phyloP scores from a whole-genome alignment of 108 stramenopile genomes.

The Fistulifera solaris region DNA sequence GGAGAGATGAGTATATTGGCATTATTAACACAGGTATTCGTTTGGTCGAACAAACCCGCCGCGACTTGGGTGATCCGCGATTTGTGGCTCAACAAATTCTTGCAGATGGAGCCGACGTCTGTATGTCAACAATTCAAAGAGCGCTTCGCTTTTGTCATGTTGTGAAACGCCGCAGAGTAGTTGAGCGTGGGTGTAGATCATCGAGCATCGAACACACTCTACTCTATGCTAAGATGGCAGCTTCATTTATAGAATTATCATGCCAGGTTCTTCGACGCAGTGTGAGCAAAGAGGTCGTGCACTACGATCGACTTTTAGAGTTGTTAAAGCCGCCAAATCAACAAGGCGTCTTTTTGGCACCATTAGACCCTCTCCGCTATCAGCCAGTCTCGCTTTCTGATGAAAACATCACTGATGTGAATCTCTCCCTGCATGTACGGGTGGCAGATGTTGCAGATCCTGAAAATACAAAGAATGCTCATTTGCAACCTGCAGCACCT shows the following conservation, averaged over 20 bases:
- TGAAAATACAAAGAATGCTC: too few relatives aligned
- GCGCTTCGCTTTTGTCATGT: slow-evolving; percentile 43
- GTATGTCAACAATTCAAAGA: slow-evolving; percentile 43
- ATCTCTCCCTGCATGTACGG: too few relatives aligned
- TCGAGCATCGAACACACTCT: slow-evolving; percentile 23
- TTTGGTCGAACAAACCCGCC: slow-evolving; percentile 18
- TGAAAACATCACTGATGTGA: too few relatives aligned
- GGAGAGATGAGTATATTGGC: slow-evolving; percentile 40
- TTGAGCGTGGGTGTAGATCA: slow-evolving; percentile 25
- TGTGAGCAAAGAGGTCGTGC: slow-evolving; percentile 30
- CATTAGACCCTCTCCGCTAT: not conserved
- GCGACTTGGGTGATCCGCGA: slow-evolving; percentile 26
- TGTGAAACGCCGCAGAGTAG: slow-evolving; percentile 19
- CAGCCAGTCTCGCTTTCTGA: too few relatives aligned
- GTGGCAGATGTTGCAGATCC: too few relatives aligned
- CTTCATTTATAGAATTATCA: slow-evolving; percentile 38
- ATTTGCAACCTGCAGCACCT: slow-evolving; percentile 4
- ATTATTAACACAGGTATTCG: slow-evolving; percentile 41
- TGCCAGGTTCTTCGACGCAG: slow-evolving; percentile 34
- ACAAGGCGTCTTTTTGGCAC: slow-evolving; percentile 15
- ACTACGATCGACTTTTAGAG: slow-evolving; percentile 21
- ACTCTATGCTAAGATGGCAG: slow-evolving; percentile 40
- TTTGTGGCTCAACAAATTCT: slow-evolving; percentile 32
- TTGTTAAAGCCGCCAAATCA: slow-evolving; percentile 33
- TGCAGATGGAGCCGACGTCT: slow-evolving; percentile 29